Base-by-base conservation (phyloP, 768 basidiomycete genomes). In the Leccinum subtestaceum region DNA sequence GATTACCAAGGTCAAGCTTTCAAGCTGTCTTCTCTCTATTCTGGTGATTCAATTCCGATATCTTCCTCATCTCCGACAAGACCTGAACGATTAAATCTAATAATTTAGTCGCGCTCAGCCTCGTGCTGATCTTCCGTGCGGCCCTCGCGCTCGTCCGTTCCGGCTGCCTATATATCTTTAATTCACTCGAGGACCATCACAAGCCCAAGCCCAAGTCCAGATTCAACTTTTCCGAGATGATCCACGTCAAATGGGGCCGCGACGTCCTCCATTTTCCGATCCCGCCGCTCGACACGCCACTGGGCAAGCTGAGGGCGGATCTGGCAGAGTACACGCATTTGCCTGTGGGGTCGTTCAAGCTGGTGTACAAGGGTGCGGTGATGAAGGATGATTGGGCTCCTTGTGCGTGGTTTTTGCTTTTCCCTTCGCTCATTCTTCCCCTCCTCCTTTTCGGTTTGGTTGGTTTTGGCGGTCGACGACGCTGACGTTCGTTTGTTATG, bases 341-440 rank as follows among this genome's bases (percentile, higher is more conserved):
- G 12, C 83, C 88, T 0, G 71, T 74, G 29, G 67, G 81, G 63
- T 81, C 83, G 29, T 92, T 97, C 81, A 93, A 94, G 72, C 82
- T 98, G 67, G 85, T 98, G 62, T 87, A 90, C 75, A 84, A 89
- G 49, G 96, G 96, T 40, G 94, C 92, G 2, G 83, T 97, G 72
- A 89, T 98, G 83, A 89, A 87, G 64, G 93, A 96, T 70, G 87
- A 94, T 70, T 70, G 75, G 58, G 81, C 84, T 8, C 82, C 87
- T 49, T 75, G 87, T 89, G 62, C 63, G 76, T 82, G 3, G 29
- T 21, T 11, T 43, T 19, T 19, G 11, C 11, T 2, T 19, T 45
- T n/a, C 2, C 43, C n/a, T 10, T 2, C 40, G 8, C 1, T n/a
- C 40, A 38, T 7, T 10, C 17, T 8, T 8, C 3, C 38, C 15